Conservation (phyloP, 164 flowering plant genomes). For the Cinnamomum chago region DNA sequence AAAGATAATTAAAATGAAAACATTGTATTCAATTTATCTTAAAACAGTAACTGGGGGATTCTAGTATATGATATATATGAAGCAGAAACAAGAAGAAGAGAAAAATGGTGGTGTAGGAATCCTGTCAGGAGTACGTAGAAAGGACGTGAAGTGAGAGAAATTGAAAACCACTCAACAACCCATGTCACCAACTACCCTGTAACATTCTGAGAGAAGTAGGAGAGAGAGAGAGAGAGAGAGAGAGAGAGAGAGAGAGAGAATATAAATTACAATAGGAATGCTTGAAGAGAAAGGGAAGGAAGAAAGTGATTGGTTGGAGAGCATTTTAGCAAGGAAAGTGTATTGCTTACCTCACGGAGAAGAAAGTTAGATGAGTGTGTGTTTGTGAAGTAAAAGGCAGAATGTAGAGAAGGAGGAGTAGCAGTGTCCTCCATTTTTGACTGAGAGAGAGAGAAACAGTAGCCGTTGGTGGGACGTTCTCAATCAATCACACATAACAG, state of each 20-base stretch:
- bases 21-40: neutral
- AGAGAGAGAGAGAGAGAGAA: neutral
- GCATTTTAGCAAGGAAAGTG: conserved; percentile 12
- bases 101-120: conserved; percentile 21
- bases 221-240: neutral
- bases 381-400: conserved; percentile 39
- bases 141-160: conserved; percentile 42
- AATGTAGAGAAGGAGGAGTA: neutral
- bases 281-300: conserved; percentile 48
- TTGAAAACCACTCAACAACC: conserved; percentile 42
- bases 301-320: neutral
- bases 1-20: no score
- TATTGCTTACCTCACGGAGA: conserved; percentile 26
- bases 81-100: neutral
- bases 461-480: conserved; percentile 41
- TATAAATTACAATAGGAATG: conserved; percentile 16
- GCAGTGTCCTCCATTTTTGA: neutral
- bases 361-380: conserved; percentile 5
- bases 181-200: conserved; percentile 38
- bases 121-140: conserved; percentile 36
- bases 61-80: neutral
- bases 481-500: conserved; percentile 13
- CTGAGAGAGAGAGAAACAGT: conserved; percentile 1
- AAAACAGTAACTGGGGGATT: neutral
- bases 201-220: conserved; percentile 12